Conservation (phyloP, 768 basidiomycete genomes). For the Dentipellis sp. region DNA sequence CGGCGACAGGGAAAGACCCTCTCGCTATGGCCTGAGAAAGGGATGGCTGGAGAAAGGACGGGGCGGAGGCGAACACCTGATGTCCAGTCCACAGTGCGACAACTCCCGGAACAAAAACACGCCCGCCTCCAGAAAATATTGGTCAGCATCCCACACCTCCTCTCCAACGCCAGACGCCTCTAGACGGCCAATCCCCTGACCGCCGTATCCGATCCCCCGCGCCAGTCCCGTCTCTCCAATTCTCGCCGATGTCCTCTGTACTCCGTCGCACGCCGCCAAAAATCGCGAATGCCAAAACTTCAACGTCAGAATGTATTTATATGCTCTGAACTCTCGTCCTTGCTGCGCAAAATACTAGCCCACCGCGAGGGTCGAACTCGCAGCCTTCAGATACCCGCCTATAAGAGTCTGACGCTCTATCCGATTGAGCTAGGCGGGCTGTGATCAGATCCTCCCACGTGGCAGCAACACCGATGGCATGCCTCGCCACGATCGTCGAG, state of each 20-base stretch:
- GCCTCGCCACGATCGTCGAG: no score
- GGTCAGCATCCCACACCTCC: not conserved
- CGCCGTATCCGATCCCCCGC: not conserved
- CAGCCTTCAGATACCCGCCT: conserved; percentile 41
- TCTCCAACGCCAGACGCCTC: not conserved
- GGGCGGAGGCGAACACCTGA: not conserved
- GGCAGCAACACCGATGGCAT: no score
- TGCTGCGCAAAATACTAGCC: conserved; percentile 26
- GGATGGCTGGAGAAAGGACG: not conserved
- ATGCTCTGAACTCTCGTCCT: not conserved
- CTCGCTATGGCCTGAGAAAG: not conserved
- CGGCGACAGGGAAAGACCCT: not conserved
- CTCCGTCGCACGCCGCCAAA: no score
- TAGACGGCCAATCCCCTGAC: not conserved
- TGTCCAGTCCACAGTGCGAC: not conserved
- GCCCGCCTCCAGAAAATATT: not conserved
- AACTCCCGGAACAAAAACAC: not conserved
- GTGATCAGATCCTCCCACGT: no score
- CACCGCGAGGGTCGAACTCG: conserved; percentile 60
- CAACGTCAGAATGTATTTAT: no score
- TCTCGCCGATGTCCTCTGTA: no score
- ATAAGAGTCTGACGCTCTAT: conserved; percentile 64
- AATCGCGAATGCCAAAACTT: no score
- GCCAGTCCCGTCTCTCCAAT: no score
- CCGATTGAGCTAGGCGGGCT: conserved; percentile 61